phyloP scores from a whole-genome alignment of 257 asterid species.

The Nicotiana otophora region DNA sequence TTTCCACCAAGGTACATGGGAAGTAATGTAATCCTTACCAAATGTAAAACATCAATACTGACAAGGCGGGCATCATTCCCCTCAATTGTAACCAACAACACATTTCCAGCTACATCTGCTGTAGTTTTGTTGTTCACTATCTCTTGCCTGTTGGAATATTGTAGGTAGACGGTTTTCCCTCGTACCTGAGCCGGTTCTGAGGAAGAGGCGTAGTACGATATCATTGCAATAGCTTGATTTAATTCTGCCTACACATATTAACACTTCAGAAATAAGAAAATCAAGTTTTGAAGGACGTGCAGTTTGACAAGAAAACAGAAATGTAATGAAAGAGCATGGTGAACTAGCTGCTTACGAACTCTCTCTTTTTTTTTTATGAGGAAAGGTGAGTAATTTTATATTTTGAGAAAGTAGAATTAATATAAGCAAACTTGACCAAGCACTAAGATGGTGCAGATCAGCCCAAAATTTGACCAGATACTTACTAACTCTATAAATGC shows the following conservation, averaged over 20 bases:
- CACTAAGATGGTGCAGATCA: no score
- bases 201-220: slow-evolving; percentile 96
- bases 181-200: slow-evolving; percentile 99
- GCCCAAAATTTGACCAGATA: background rate
- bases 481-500: slow-evolving; percentile 98
- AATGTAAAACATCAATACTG: slow-evolving; percentile 94
- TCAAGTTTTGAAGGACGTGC: background rate
- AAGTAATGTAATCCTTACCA: slow-evolving; percentile 56
- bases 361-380: slow-evolving; percentile 11
- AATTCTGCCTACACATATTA: slow-evolving; percentile 59
- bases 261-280: slow-evolving; percentile 11
- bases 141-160: slow-evolving; percentile 98
- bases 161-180: slow-evolving; percentile 98
- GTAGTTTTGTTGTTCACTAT: slow-evolving; percentile 99
- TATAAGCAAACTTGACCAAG: no score
- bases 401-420: no score
- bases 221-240: slow-evolving; percentile 99
- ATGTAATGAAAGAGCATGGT: background rate
- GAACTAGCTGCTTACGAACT: slow-evolving; percentile 56
- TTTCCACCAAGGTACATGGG: background rate
- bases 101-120: slow-evolving; percentile 99
- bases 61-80: slow-evolving; percentile 97
- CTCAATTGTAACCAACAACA: slow-evolving; percentile 90
- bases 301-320: background rate
- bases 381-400: no score